These are phyloP conservation scores for Lanmaoa pseudosensibilis DNA, from an alignment of 768 basidiomycete species.

Conservation along the genomic window DNA sequence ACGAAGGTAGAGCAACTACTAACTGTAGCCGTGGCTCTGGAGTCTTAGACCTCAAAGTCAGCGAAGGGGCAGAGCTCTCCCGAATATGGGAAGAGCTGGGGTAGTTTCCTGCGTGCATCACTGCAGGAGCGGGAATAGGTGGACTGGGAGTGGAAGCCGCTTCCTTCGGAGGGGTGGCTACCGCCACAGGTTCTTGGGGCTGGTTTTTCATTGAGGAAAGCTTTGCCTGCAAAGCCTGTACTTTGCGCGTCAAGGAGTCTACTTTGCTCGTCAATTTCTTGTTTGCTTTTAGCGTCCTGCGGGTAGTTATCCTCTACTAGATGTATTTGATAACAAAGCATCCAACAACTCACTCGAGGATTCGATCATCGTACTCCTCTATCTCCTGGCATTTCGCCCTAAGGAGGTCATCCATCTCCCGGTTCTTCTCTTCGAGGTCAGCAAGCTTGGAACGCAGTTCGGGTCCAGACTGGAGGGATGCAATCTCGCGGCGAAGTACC, in stretches of 20 bases:
- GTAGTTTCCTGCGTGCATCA: background rate
- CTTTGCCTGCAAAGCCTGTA: slow-evolving; percentile 69
- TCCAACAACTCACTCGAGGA: slow-evolving; percentile 57
- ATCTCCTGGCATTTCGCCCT: slow-evolving; percentile 72
- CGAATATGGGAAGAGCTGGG: slow-evolving; percentile 10
- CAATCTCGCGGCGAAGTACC: slow-evolving; percentile 58
- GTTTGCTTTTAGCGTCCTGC: slow-evolving; percentile 75
- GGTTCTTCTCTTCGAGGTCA: slow-evolving; percentile 67
- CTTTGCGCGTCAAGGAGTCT: slow-evolving; percentile 70
- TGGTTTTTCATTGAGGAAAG: slow-evolving; percentile 53
- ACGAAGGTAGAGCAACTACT: slow-evolving; percentile 25
- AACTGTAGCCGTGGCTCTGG: slow-evolving; percentile 42
- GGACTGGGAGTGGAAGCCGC: slow-evolving; percentile 12
- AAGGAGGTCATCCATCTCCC: slow-evolving; percentile 74
- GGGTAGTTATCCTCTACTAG: slow-evolving; percentile 5
- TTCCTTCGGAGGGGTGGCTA: slow-evolving; percentile 10
- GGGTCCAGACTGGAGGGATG: slow-evolving; percentile 50
- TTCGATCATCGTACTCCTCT: slow-evolving; percentile 80
- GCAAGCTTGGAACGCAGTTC: slow-evolving; percentile 54
- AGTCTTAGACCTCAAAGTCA: slow-evolving; percentile 49
- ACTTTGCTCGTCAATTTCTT: slow-evolving; percentile 72
- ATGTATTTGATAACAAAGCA: slow-evolving; percentile 4
- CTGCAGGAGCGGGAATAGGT: slow-evolving; percentile 11
- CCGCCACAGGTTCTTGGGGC: slow-evolving; percentile 16
- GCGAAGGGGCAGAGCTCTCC: slow-evolving; percentile 46